Conservation (phyloP, 345 rosid genomes). For the Melastoma malabathricum region DNA sequence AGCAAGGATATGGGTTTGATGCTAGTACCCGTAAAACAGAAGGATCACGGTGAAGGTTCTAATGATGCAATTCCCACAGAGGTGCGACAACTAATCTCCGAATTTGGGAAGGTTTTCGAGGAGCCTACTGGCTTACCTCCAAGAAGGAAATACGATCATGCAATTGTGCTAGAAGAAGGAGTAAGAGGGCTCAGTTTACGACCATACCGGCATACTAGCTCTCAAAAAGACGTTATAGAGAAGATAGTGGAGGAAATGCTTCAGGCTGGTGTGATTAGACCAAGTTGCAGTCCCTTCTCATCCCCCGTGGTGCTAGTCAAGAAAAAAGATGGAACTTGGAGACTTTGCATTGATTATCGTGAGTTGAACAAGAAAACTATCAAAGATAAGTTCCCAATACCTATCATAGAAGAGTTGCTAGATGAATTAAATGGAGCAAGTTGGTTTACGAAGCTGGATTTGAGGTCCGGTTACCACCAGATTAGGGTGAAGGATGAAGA, state of each 20-base stretch:
- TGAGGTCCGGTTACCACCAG: constrained; percentile 1
- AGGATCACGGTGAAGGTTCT: too few species aligned
- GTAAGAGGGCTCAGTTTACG: background rate
- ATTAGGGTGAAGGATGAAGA: background rate
- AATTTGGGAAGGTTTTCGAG: background rate
- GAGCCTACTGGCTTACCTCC: background rate
- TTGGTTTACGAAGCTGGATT: background rate
- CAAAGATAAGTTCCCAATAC: constrained; percentile 1
- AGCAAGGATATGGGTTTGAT: too few species aligned
- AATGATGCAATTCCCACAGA: too few species aligned
- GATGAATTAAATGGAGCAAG: constrained; percentile 1
- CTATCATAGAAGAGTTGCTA: background rate
- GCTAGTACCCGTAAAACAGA: too few species aligned
- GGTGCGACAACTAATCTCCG: too few species aligned
- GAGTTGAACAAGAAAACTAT: background rate
- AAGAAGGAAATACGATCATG: background rate
- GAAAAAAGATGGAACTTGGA: background rate
- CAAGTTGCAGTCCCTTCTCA: background rate
- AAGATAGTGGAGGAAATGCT: background rate
- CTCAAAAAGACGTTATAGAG: background rate
- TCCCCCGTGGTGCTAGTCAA: background rate
- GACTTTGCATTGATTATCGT: constrained; percentile 1
- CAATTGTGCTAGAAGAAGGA: background rate
- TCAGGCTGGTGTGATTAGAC: background rate
- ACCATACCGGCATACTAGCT: background rate